Conservation (phyloP, 148 eudicot genomes). For the Diospyros kaki region DNA sequence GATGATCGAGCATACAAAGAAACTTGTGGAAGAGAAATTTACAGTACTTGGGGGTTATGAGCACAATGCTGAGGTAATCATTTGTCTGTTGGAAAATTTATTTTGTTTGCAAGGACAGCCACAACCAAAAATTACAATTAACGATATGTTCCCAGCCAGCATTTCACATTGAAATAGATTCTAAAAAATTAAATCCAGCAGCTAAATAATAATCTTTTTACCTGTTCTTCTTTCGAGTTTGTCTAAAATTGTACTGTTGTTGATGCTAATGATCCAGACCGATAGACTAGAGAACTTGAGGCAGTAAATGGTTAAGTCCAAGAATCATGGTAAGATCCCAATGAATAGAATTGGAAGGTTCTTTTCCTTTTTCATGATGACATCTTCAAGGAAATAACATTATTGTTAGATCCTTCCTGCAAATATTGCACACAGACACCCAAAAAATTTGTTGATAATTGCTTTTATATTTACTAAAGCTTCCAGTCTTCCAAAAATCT, state of each 20-base stretch:
- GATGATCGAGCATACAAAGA: slow-evolving; percentile 96
- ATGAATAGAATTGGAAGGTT: background rate
- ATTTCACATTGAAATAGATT: background rate
- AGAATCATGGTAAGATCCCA: background rate
- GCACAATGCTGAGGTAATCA: slow-evolving; percentile 87
- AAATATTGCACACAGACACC: background rate
- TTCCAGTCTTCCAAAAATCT: background rate
- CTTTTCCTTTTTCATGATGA: background rate
- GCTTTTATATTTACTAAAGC: background rate
- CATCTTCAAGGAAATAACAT: background rate
- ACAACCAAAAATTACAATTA: background rate
- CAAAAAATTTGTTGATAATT: background rate
- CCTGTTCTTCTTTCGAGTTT: background rate
- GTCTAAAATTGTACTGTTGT: background rate
- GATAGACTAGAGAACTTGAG: background rate
- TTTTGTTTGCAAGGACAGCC: background rate
- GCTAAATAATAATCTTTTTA: slow-evolving; percentile 2
- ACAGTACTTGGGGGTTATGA: slow-evolving; percentile 72
- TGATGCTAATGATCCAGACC: background rate
- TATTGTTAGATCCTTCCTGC: background rate
- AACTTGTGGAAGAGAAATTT: slow-evolving; percentile 90
- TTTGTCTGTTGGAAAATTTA: background rate
- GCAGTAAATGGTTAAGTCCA: background rate
- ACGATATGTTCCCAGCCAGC: background rate
- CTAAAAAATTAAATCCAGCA: background rate